phyloP scores from a whole-genome alignment of 768 basidiomycete genomes.

The Lactarius tabidus region DNA sequence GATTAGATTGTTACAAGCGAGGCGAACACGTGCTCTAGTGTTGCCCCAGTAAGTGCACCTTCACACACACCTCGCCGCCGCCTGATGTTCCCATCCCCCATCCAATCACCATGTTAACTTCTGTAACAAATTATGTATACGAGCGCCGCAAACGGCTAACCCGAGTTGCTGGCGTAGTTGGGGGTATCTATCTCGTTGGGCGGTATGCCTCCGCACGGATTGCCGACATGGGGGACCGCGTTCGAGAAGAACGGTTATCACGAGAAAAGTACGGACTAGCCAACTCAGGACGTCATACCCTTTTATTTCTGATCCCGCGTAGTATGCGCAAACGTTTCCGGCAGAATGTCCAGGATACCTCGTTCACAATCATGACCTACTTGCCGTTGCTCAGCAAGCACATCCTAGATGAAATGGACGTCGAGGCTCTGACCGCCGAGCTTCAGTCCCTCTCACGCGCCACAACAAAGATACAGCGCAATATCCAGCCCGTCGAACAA shows the following conservation, averaged over 20 bases:
- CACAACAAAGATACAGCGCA: slow-evolving; percentile 24
- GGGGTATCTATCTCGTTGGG: slow-evolving; percentile 59
- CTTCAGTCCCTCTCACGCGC: slow-evolving; percentile 44
- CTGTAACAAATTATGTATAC: slow-evolving; percentile 45
- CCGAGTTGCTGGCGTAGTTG: slow-evolving; percentile 49
- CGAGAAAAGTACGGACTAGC: slow-evolving; percentile 57
- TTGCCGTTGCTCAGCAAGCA: slow-evolving; percentile 62
- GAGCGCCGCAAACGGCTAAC: slow-evolving; percentile 44
- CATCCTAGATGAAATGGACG: slow-evolving; percentile 69
- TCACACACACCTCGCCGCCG: not conserved
- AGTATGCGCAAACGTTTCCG: slow-evolving; percentile 72
- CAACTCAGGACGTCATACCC: not conserved
- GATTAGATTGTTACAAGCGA: too few species aligned
- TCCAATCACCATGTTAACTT: slow-evolving; percentile 38
- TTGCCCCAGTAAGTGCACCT: not conserved
- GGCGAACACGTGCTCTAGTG: slow-evolving; percentile 5
- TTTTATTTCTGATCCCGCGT: not conserved
- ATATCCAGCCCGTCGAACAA: slow-evolving; percentile 22
- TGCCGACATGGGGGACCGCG: slow-evolving; percentile 59
- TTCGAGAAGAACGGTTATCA: slow-evolving; percentile 58
- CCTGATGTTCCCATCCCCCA: slow-evolving; percentile 13
- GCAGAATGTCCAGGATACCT: slow-evolving; percentile 71
- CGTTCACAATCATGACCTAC: slow-evolving; percentile 70
- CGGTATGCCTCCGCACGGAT: slow-evolving; percentile 58
- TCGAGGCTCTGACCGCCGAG: slow-evolving; percentile 63